These are phyloP conservation scores for Ogataea degrootiae DNA, from an alignment of 805 yeast genomes.

Conservation along the genomic window DNA sequence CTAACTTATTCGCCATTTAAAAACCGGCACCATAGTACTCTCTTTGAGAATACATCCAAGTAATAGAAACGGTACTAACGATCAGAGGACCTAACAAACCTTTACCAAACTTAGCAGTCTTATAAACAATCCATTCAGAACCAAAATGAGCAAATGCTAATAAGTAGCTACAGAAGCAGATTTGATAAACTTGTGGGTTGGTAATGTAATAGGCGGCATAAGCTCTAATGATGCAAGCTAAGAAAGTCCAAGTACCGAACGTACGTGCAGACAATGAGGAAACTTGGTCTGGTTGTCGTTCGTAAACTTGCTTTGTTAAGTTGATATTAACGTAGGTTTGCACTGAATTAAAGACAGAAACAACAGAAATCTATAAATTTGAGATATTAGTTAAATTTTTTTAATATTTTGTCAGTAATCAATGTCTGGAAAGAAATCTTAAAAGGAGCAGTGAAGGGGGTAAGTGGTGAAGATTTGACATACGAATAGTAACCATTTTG, in stretches of 20 bases:
- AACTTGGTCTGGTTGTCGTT: conserved; percentile 54
- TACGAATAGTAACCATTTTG: conserved; percentile 75
- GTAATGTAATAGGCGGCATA: conserved; percentile 79
- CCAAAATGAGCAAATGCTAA: conserved; percentile 84
- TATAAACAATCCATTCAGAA: conserved; percentile 74
- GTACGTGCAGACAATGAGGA: conserved; percentile 80
- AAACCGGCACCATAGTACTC: conserved; percentile 44
- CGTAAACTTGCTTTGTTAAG: conserved; percentile 79
- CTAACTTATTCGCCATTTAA: not conserved
- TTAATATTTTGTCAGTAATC: no score
- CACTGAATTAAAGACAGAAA: conserved; percentile 84
- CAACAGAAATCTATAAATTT: conserved; percentile 57
- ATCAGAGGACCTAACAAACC: conserved; percentile 88
- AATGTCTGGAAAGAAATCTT: no score
- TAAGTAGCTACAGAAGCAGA: conserved; percentile 73
- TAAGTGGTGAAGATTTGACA: conserved; percentile 8
- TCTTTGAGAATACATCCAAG: conserved; percentile 77
- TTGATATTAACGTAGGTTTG: conserved; percentile 75
- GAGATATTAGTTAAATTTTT: conserved; percentile 10
- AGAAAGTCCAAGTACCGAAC: conserved; percentile 96
- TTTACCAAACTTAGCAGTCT: conserved; percentile 77
- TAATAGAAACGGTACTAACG: conserved; percentile 66
- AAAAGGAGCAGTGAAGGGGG: no score
- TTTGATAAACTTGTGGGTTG: conserved; percentile 66
- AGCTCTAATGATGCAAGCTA: conserved; percentile 77